Evolutionary conservation across 306 rosid genomes (phyloP), one percentile per base, ranked within the genome.

Genomic region (Lithocarpus polystachyus): DNA sequence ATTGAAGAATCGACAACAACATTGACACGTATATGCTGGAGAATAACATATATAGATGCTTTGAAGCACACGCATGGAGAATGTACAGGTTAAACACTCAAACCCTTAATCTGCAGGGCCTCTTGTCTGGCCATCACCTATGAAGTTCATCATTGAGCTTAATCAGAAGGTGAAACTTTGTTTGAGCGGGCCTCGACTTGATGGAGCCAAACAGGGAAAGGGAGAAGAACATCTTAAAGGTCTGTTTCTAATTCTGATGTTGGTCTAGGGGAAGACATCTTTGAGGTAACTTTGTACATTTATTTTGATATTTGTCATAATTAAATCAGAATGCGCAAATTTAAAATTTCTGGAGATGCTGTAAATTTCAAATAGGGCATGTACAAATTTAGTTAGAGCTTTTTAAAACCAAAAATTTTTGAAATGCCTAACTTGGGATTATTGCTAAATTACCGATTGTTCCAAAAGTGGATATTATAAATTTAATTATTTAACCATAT

Each of bases 41-140:
- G 97, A 84, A 93, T 91, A 79, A 98, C 97, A 3, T 88, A 95
- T 80, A 23, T 86, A 6, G 92, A 91, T 85, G 99, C 99, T 80
- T 48, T 93, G 87, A 95, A 90, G 79, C 87, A 89, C 83, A 88
- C 71, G 59, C 93, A 91, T 8, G 90, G 90, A 61, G 78, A 89
- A 70, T 91, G 98, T 86, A 97, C 99, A 52, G 98, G 96, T 82
- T 95, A 87, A 40, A 35, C 35, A 31, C 35, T 82, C 90, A 64
- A 95, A 93, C 84, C 98, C 96, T 74, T 70, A 92, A 23, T 87
- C 97, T 56, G 95, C 97, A 6, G 98, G 93, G 84, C 98, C 98
- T 83, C 94, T 95, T 55, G 98, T 95, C 54, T 95, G 98, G 99
- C 96, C 98, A 18, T 87, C 98, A 35, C 89, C 97, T n/a, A 88